Conservation (phyloP, 306 rosid species). For the Vigna reflexopilosa region DNA sequence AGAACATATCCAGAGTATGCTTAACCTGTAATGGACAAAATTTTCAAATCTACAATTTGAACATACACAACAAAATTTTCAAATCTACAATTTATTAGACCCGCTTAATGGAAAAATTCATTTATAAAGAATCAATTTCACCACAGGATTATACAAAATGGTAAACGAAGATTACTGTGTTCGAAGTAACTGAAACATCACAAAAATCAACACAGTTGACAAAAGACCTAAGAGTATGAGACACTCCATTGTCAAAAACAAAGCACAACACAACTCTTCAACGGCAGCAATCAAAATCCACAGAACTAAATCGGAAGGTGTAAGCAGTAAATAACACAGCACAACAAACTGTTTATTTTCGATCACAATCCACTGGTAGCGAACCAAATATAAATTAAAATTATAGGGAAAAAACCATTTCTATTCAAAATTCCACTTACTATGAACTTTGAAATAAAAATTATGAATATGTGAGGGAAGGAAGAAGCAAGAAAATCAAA, state of each 20-base stretch:
- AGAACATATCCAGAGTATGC: not conserved
- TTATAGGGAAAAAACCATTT: not conserved
- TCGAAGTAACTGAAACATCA: not conserved
- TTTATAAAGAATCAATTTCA: slow-evolving; percentile 13
- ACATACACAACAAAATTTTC: not conserved
- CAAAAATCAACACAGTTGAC: slow-evolving; percentile 14
- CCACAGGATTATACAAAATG: not conserved
- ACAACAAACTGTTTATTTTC: not conserved
- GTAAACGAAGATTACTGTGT: slow-evolving; percentile 29
- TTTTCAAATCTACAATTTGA: slow-evolving; percentile 29
- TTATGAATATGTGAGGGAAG: not conserved
- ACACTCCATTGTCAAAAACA: not conserved
- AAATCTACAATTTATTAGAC: slow-evolving; percentile 35
- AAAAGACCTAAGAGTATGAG: not conserved
- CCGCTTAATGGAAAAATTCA: not conserved
- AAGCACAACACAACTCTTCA: slow-evolving; percentile 4
- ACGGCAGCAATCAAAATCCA: slow-evolving; percentile 37
- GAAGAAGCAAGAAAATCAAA: slow-evolving; percentile 19
- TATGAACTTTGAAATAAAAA: slow-evolving; percentile 12
- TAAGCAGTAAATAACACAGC: slow-evolving; percentile 1
- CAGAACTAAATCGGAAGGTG: slow-evolving; percentile 24
- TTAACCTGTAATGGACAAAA: not conserved
- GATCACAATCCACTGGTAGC: slow-evolving; percentile 34
- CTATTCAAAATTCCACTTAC: not conserved
- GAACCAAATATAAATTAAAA: not conserved